Conservation (phyloP, 139 green algal genomes). For the Chlorella ohadii region DNA sequence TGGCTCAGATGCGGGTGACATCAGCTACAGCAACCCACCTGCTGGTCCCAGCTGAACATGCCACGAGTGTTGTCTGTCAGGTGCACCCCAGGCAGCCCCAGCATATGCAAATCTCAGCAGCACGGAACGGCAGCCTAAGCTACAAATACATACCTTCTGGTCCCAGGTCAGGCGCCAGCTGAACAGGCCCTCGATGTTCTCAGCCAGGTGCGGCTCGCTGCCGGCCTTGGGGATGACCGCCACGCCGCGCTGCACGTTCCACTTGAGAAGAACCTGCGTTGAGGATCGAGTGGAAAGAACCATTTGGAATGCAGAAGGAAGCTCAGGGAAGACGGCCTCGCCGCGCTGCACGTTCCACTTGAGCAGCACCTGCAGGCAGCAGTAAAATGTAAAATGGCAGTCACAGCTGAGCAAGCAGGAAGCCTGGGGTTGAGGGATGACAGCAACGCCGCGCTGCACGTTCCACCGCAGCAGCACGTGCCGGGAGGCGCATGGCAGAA, state of each 20-base stretch:
- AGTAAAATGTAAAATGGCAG: too few species aligned
- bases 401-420: too few species aligned
- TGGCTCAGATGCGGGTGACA: too few species aligned
- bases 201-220: constrained; percentile 49
- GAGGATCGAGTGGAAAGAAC: too few species aligned
- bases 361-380: constrained; percentile 84
- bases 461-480: too few species aligned
- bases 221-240: constrained; percentile 74
- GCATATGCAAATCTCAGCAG: too few species aligned
- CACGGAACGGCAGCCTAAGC: too few species aligned
- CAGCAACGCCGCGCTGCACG: constrained; percentile 82
- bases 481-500: too few species aligned
- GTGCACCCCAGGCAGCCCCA: too few species aligned
- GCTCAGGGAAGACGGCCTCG: constrained; percentile 77
- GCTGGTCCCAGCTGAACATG: too few species aligned
- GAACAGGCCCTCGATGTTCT: constrained; percentile 67
- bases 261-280: constrained; percentile 81
- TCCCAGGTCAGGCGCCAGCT: constrained; percentile 58
- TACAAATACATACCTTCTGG: constrained; percentile 68
- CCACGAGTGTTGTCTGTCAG: not conserved
- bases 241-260: constrained; percentile 88
- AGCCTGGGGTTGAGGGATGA: constrained; percentile 83
- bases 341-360: constrained; percentile 90
- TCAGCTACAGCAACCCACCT: too few species aligned
- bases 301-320: too few species aligned